These are phyloP conservation scores for Cladosporium phlei DNA, from an alignment of 2,329 filamentous ascomycete species.

Conservation along the genomic window DNA sequence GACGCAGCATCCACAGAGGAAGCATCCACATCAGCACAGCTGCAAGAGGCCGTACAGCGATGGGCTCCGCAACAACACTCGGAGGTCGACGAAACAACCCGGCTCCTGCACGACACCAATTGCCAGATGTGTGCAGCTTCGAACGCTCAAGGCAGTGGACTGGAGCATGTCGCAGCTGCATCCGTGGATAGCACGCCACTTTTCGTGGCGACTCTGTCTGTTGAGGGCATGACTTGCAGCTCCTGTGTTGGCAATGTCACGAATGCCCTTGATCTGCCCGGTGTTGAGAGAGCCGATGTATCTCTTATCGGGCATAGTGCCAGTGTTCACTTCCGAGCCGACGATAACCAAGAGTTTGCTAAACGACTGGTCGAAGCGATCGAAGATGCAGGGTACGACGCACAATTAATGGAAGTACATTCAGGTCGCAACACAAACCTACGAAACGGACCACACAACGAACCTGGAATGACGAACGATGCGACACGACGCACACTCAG, in stretches of 20 bases:
- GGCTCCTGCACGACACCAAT: slow-evolving; percentile 51
- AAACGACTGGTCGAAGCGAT: slow-evolving; percentile 45
- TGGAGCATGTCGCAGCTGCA: neutral
- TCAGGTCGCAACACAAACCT: too few species aligned
- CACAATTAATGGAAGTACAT: slow-evolving; percentile 24
- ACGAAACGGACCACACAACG: too few species aligned
- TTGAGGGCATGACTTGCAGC: slow-evolving; percentile 56
- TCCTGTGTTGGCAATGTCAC: slow-evolving; percentile 50
- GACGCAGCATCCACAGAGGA: slow-evolving; percentile 7
- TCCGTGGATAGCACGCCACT: slow-evolving; percentile 25
- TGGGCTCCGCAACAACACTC: slow-evolving; percentile 15
- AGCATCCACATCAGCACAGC: neutral
- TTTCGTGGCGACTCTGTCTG: slow-evolving; percentile 36
- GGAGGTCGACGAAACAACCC: slow-evolving; percentile 7
- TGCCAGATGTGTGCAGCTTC: slow-evolving; percentile 68
- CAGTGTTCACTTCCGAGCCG: slow-evolving; percentile 7
- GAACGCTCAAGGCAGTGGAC: too few species aligned
- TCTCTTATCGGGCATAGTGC: slow-evolving; percentile 40
- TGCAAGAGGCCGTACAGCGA: slow-evolving; percentile 18
- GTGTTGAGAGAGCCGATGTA: slow-evolving; percentile 45
- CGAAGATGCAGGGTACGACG: slow-evolving; percentile 44
- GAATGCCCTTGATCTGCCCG: slow-evolving; percentile 42
- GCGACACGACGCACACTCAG: slow-evolving; percentile 16
- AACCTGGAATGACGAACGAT: neutral
- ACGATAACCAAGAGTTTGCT: slow-evolving; percentile 41